A percentile compares a stretch with the other conserved stretches of the same genome.
These are phyloP conservation scores for Talaromyces rugulosus DNA, from an alignment of 2,329 filamentous ascomycete genomes.

Conservation along the genomic window DNA sequence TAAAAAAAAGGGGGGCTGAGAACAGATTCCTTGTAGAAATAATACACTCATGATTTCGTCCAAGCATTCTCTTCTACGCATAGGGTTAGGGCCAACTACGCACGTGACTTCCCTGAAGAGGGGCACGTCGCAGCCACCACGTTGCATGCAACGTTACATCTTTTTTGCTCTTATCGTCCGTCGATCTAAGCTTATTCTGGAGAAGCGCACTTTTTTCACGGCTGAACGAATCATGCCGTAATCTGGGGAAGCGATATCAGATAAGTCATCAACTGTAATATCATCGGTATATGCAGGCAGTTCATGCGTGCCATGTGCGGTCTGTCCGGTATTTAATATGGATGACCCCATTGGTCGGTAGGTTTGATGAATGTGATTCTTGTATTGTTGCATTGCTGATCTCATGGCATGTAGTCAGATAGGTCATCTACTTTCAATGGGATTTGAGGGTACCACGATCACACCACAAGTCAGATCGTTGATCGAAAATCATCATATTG, in stretches of 20 bases:
- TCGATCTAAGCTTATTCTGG: neutral
- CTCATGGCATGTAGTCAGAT: neutral
- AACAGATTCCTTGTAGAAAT: neutral
- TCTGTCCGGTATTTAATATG: neutral
- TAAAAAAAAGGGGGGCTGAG: neutral
- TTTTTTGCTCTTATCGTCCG: neutral
- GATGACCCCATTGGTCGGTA: neutral
- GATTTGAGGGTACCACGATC: constrained; percentile 12
- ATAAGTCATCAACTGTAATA: neutral
- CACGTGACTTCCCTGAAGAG: neutral
- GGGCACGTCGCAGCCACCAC: neutral
- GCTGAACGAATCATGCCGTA: neutral
- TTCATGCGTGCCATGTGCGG: neutral
- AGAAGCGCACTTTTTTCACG: neutral
- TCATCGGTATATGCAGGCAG: neutral
- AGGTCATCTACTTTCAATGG: constrained; percentile 9
- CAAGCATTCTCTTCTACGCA: neutral
- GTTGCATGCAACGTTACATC: neutral
- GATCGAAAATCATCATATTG: constrained; percentile 9
- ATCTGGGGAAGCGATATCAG: neutral
- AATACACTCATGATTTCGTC: neutral
- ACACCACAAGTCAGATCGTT: constrained; percentile 11
- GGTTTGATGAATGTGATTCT: neutral
- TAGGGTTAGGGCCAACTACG: neutral
- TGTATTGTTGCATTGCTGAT: neutral